These are phyloP conservation scores for Leccinum variabile DNA, from an alignment of 1,284 basidiomycete genomes.

Conservation along the genomic window DNA sequence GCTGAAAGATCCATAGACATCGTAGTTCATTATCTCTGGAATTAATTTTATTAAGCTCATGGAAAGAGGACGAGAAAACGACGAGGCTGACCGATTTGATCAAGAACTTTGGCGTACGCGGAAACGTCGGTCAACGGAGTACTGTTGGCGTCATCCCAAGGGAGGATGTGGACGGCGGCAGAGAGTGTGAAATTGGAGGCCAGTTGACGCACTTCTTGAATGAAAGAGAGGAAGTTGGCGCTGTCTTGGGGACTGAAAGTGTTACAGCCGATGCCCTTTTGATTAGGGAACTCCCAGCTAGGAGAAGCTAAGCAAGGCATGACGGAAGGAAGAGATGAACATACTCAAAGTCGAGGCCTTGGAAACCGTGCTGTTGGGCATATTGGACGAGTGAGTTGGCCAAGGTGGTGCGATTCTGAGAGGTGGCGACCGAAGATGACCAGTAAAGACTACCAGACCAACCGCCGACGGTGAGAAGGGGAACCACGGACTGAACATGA, in stretches of 20 bases:
- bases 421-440: conserved; percentile 68
- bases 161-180: conserved; percentile 67
- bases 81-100: conserved; percentile 56
- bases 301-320: conserved; percentile 8
- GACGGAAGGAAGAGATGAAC: conserved; percentile 22
- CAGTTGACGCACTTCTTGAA: conserved; percentile 68
- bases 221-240: conserved; percentile 70
- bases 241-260: conserved; percentile 62
- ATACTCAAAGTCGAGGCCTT: conserved; percentile 87
- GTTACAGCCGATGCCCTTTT: conserved; percentile 75
- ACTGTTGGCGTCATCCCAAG: conserved; percentile 64
- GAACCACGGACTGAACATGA: conserved; percentile 54
- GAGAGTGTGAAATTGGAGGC: conserved; percentile 67
- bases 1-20: conserved; percentile 65
- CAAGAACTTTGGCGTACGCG: conserved; percentile 68
- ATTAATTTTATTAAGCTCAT: conserved; percentile 22
- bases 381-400: conserved; percentile 62
- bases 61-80: conserved; percentile 17
- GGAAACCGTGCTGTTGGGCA: conserved; percentile 65
- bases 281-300: conserved; percentile 88
- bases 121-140: conserved; percentile 63
- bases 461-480: conserved; percentile 82
- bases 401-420: conserved; percentile 63
- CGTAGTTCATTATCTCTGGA: conserved; percentile 81
- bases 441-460: conserved; percentile 83